These are phyloP conservation scores for Claviceps sp. DNA, from an alignment of 2,329 filamentous ascomycete species.

Conservation along the genomic window DNA sequence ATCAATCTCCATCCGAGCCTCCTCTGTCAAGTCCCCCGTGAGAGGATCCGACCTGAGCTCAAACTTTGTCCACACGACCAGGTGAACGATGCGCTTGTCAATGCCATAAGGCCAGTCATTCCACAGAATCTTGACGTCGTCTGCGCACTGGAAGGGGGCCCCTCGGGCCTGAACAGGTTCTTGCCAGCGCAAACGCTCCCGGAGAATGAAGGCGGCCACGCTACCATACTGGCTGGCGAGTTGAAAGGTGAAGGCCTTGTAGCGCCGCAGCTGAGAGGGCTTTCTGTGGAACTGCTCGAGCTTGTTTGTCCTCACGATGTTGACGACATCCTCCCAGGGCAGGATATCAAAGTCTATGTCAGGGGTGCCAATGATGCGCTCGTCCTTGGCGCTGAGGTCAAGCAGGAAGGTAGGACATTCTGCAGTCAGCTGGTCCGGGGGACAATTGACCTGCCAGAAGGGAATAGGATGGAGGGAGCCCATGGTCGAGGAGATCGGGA, in stretches of 20 bases:
- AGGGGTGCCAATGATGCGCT: conserved; percentile 53
- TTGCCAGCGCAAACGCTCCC: conserved; percentile 57
- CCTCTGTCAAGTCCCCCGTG: conserved; percentile 54
- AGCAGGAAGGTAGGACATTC: conserved; percentile 61
- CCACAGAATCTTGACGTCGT: conserved; percentile 60
- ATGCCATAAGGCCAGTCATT: conserved; percentile 96
- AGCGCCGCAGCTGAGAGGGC: conserved; percentile 66
- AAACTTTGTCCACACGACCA: conserved; percentile 93
- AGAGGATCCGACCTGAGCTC: conserved; percentile 52
- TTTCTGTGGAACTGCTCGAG: conserved; percentile 65
- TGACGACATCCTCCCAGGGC: conserved; percentile 56
- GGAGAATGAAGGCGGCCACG: conserved; percentile 63
- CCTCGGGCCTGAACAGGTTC: conserved; percentile 22
- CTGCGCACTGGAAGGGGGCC: conserved; percentile 29
- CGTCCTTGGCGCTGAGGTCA: conserved; percentile 53
- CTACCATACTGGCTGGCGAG: conserved; percentile 58
- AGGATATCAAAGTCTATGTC: conserved; percentile 51
- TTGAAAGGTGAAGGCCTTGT: conserved; percentile 54
- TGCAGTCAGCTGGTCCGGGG: conserved; percentile 42
- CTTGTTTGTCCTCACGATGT: conserved; percentile 49
- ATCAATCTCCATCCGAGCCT: conserved; percentile 52
- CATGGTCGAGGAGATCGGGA: conserved; percentile 16
- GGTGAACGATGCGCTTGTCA: conserved; percentile 62
- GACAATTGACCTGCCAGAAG: conserved; percentile 78
- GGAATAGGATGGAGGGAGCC: conserved; percentile 28